Evolutionary conservation across 2,329 filamentous ascomycete genomes (phyloP).

Genomic region (Allantophomopsis cytisporea): DNA sequence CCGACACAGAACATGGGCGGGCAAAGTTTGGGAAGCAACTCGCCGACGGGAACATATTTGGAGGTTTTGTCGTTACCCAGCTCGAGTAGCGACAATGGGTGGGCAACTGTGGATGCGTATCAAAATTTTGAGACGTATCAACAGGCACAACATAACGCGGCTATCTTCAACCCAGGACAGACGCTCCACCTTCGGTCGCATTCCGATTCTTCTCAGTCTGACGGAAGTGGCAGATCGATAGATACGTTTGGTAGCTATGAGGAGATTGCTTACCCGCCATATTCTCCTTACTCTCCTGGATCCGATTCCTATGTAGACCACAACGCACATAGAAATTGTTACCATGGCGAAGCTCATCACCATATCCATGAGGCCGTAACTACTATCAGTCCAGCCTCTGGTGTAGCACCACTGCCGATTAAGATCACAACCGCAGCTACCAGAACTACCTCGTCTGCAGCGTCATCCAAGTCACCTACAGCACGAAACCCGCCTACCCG

Average conservation of each 20-base stretch:
- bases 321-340: slow-evolving; percentile 43
- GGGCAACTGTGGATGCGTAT: slow-evolving; percentile 68
- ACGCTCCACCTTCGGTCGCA: slow-evolving; percentile 78
- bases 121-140: slow-evolving; percentile 57
- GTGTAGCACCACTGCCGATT: slow-evolving; percentile 56
- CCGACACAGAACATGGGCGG: slow-evolving; percentile 25
- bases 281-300: slow-evolving; percentile 69
- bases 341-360: slow-evolving; percentile 38
- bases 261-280: slow-evolving; percentile 55
- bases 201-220: slow-evolving; percentile 72
- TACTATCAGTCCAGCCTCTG: slow-evolving; percentile 52
- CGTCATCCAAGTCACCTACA: slow-evolving; percentile 46
- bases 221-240: slow-evolving; percentile 45
- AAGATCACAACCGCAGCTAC: slow-evolving; percentile 44
- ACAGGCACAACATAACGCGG: slow-evolving; percentile 36
- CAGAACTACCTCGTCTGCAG: slow-evolving; percentile 40
- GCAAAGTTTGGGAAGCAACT: slow-evolving; percentile 43
- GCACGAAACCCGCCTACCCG: slow-evolving; percentile 58
- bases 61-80: slow-evolving; percentile 74
- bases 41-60: slow-evolving; percentile 66
- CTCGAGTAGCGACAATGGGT: slow-evolving; percentile 76
- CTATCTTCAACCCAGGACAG: slow-evolving; percentile 83
- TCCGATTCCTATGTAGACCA: slow-evolving; percentile 63
- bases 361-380: slow-evolving; percentile 32
- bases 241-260: slow-evolving; percentile 62